phyloP scores from a whole-genome alignment of 176 grass and related monocot species.

The Oryza punctata region DNA sequence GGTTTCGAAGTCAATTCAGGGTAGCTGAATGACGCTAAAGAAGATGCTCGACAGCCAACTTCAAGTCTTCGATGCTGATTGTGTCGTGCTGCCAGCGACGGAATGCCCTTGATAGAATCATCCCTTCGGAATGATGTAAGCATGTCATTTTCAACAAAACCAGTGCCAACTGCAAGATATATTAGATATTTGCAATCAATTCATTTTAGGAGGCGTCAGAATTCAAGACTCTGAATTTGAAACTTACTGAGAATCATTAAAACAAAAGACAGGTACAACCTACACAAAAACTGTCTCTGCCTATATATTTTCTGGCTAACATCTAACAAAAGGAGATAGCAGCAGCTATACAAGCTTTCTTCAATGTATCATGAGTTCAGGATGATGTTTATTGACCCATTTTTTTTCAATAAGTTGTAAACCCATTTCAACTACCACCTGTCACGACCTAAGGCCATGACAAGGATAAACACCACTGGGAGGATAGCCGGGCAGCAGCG shows the following conservation, averaged over 20 bases:
- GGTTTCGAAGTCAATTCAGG: slow-evolving; percentile 89
- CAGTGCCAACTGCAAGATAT: slow-evolving; percentile 14
- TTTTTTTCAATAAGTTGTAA: neutral
- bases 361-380: neutral
- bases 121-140: slow-evolving; percentile 14
- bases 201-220: neutral
- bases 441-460: too few species aligned
- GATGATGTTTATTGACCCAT: neutral
- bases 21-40: slow-evolving; percentile 59
- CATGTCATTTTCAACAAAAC: slow-evolving; percentile 26
- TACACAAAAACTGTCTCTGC: slow-evolving; percentile 1
- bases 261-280: neutral
- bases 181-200: slow-evolving; percentile 17
- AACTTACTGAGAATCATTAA: neutral
- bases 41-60: slow-evolving; percentile 53
- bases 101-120: slow-evolving; percentile 34
- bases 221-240: neutral
- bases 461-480: too few species aligned
- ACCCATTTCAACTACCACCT: neutral
- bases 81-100: slow-evolving; percentile 2
- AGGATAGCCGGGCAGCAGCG: too few species aligned
- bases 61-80: slow-evolving; percentile 31
- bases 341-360: neutral
- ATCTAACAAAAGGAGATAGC: slow-evolving; percentile 15
- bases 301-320: neutral